A percentile compares a stretch with the other conserved stretches of the same genome.
Conservation (phyloP, 106 monocot species). For the Phalaenopsis aphrodite region DNA sequence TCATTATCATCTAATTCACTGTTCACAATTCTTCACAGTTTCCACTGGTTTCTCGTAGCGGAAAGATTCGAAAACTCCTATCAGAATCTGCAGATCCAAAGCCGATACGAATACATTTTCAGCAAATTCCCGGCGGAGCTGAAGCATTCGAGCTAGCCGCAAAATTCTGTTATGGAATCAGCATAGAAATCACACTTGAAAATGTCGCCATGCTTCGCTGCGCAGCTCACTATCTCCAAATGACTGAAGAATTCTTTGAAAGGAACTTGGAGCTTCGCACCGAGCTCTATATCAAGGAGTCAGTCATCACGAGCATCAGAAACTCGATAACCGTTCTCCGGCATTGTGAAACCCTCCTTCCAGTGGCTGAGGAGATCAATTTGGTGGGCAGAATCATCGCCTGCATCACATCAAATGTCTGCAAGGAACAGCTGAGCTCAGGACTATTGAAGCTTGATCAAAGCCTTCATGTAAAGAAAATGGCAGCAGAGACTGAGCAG, state of each 20-base stretch:
- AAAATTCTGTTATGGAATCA: slow-evolving; percentile 72
- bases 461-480: slow-evolving; percentile 10
- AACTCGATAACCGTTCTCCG: slow-evolving; percentile 62
- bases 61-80: slow-evolving; percentile 78
- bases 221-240: slow-evolving; percentile 63
- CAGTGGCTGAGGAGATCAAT: slow-evolving; percentile 59
- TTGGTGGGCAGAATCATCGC: slow-evolving; percentile 40
- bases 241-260: slow-evolving; percentile 77
- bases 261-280: slow-evolving; percentile 51
- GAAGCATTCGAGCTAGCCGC: slow-evolving; percentile 80
- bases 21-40: slow-evolving; percentile 35
- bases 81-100: slow-evolving; percentile 57
- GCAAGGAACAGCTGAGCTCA: slow-evolving; percentile 67
- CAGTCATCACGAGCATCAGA: slow-evolving; percentile 41
- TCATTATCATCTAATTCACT: background rate
- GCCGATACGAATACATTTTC: slow-evolving; percentile 43
- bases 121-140: slow-evolving; percentile 60
- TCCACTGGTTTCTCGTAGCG: slow-evolving; percentile 78
- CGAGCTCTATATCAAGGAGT: slow-evolving; percentile 52
- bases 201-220: slow-evolving; percentile 75
- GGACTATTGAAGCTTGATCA: slow-evolving; percentile 67
- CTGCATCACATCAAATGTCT: slow-evolving; percentile 46
- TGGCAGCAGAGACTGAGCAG: slow-evolving; percentile 17
- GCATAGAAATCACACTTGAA: slow-evolving; percentile 45
- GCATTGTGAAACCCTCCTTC: slow-evolving; percentile 55